Percentiles rank a stretch among this genome's conserved stretches.
These are phyloP conservation scores for Cinchona pubescens DNA, from an alignment of 257 asterid genomes.

Conservation along the genomic window DNA sequence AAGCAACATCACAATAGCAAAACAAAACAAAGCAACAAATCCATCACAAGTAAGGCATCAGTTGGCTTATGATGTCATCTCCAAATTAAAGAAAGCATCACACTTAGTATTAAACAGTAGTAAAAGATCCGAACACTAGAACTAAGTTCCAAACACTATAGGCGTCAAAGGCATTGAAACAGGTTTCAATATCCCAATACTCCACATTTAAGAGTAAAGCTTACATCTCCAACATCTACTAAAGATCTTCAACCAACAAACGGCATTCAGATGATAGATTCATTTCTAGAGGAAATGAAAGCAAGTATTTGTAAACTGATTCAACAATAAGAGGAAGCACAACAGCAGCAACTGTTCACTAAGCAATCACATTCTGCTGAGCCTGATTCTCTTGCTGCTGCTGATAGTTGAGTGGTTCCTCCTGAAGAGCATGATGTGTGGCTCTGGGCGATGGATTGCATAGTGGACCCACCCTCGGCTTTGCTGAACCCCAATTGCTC, in stretches of 20 bases:
- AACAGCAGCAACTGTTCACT: slow-evolving; percentile 26
- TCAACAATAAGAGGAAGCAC: background rate
- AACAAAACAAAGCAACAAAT: background rate
- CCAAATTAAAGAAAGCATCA: background rate
- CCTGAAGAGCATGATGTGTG: slow-evolving; percentile 97
- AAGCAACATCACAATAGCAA: background rate
- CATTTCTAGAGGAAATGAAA: slow-evolving; percentile 34
- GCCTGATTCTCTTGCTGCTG: slow-evolving; percentile 73
- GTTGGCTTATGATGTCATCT: background rate
- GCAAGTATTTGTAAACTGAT: background rate
- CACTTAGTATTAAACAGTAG: background rate
- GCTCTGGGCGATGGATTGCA: slow-evolving; percentile 93
- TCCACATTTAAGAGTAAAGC: slow-evolving; percentile 1
- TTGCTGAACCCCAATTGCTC: slow-evolving; percentile 93
- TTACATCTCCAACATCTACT: background rate
- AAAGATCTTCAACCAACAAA: slow-evolving; percentile 7
- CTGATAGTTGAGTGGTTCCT: slow-evolving; percentile 86
- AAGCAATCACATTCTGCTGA: slow-evolving; percentile 41
- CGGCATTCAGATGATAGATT: slow-evolving; percentile 13
- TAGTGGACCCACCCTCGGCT: slow-evolving; percentile 98
- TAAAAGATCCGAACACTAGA: background rate
- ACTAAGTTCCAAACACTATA: background rate
- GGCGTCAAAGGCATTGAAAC: background rate
- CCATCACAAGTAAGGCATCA: background rate
- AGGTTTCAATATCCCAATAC: background rate